Conservation (phyloP, 306 rosid genomes). For the Adenanthera pavonina region DNA sequence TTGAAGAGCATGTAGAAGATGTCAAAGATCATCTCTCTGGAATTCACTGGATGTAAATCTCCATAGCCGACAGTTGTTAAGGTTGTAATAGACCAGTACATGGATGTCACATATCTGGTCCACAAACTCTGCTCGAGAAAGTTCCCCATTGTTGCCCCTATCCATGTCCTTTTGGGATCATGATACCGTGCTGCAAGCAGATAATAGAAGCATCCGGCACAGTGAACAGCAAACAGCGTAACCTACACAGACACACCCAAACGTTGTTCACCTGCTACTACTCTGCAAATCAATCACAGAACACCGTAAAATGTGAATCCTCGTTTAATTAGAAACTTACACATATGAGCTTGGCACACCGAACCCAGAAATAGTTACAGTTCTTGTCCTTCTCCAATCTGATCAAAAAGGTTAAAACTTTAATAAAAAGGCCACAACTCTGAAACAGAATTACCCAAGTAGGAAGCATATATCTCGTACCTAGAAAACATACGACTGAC, state of each 20-base stretch:
- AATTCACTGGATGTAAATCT: constrained; percentile 78
- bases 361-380: constrained; percentile 71
- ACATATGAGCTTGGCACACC: constrained; percentile 67
- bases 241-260: constrained; percentile 54
- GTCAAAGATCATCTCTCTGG: constrained; percentile 59
- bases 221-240: constrained; percentile 68
- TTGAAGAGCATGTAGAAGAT: constrained; percentile 63
- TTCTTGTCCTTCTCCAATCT: constrained; percentile 81
- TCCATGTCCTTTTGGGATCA: constrained; percentile 58
- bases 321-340: constrained; percentile 59
- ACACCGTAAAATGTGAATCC: background rate
- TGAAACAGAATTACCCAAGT: background rate
- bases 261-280: background rate
- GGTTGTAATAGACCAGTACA: constrained; percentile 79
- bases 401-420: background rate
- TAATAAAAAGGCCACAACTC: background rate
- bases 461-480: constrained; percentile 31
- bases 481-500: constrained; percentile 76
- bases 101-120: constrained; percentile 54
- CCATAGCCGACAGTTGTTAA: constrained; percentile 80
- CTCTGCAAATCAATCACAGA: background rate
- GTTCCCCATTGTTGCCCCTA: constrained; percentile 31
- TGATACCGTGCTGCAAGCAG: constrained; percentile 47
- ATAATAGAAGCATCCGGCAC: constrained; percentile 70
- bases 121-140: constrained; percentile 29